Base-by-base conservation (phyloP, 2,329 filamentous ascomycete species). In the Xylariaceae sp. region DNA sequence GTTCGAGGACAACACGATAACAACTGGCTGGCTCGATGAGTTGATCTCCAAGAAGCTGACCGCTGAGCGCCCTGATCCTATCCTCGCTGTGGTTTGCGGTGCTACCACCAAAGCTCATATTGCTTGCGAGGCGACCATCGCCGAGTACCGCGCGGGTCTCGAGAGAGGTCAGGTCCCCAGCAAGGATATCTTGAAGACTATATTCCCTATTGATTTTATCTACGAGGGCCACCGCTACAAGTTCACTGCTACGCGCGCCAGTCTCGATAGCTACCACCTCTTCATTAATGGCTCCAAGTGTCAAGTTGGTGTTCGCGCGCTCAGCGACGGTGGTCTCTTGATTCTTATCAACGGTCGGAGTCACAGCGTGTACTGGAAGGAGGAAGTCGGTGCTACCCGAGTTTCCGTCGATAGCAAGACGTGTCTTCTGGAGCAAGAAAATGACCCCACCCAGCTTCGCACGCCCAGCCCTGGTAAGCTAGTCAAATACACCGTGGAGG, bases 301-400 rank as follows among this genome's bases (percentile, higher is more conserved):
- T 70, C 84, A 88, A 6, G 88, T 97, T 45, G 93, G 92, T 61
- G 87, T 98, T 44, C 87, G 93, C 59, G 86, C 91, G 40, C 81
- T 98, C 55, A 90, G 89, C 55, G 93, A 98, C 60, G 93, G 93
- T 67, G 93, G 93, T 67, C 80, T 98, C 10, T 79, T 98, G 45
- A 82, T 98, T 53, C 80, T 98, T 17, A 82, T 98, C 35, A 85
- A 86, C 61, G 93, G 93, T 50, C 88, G 89, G 68, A 95, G 88
- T 58, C 93, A 98, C 82, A 98, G 93, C 64, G 84, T 97, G 51
- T 98, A 98, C 82, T 98, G 93, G 93, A 97, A 97, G 73, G 93
- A 98, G 65, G 93, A 98, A 68, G 89, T 95, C 37, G 91, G 91
- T 46, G 93, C 92, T 29, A 96, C 93, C 41, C 91, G 93, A 66